Evolutionary conservation across 495 filamentous ascomycete species (phyloP).

Genomic region (Penicillium lividum): DNA sequence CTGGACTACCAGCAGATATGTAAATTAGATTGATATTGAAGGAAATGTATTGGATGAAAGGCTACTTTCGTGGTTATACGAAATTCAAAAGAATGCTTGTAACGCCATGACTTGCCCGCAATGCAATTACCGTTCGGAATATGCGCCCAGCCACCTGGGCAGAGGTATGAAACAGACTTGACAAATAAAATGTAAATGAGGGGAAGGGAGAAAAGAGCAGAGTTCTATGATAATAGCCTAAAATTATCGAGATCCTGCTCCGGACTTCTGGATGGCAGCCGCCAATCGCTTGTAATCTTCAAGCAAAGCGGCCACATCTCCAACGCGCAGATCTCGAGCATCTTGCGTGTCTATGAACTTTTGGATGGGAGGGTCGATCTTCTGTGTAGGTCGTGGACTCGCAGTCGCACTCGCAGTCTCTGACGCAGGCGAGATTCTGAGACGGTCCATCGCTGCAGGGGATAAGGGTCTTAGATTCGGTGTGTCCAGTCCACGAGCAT

Average conservation of each 20-base stretch:
- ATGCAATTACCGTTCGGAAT: conserved; percentile 11
- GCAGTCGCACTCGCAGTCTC: conserved; percentile 21
- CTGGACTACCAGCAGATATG: no score
- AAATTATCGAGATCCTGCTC: conserved; percentile 27
- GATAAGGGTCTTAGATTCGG: conserved; percentile 26
- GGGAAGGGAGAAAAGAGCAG: background rate
- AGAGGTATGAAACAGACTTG: background rate
- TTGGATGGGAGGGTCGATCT: conserved; percentile 70
- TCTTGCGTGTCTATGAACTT: conserved; percentile 80
- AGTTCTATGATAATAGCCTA: background rate
- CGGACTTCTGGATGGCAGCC: conserved; percentile 36
- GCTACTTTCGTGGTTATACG: conserved; percentile 8
- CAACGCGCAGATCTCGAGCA: conserved; percentile 74
- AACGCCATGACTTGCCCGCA: conserved; percentile 17
- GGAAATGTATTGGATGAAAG: background rate
- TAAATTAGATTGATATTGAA: background rate
- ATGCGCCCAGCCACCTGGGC: background rate
- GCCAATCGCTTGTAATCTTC: conserved; percentile 87
- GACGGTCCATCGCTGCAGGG: conserved; percentile 32
- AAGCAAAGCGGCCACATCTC: conserved; percentile 79
- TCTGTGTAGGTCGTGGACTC: conserved; percentile 27
- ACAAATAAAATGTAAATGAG: background rate
- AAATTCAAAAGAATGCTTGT: conserved; percentile 18
- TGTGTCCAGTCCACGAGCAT: background rate
- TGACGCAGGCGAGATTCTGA: conserved; percentile 29